Evolutionary conservation across 164 flowering plant species (phyloP), one percentile per base, ranked within the genome.

Genomic region (Protea cynaroides): DNA sequence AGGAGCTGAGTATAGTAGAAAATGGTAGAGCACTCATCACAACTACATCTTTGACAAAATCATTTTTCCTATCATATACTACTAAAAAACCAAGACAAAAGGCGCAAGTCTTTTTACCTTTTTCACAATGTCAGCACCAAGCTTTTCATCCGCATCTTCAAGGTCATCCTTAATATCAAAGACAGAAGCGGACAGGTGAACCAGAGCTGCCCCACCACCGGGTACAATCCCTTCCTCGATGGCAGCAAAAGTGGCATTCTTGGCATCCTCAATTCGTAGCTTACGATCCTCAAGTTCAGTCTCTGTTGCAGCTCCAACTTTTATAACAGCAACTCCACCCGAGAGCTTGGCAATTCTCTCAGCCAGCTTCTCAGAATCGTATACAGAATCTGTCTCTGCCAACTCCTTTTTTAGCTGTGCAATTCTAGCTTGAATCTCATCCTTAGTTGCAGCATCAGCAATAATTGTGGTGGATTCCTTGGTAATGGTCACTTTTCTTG

Each of bases 211-310:
- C 60, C 97, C 99, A 67, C 99, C 99, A 52, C 99, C 98, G 56
- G 98, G 97, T 7, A 94, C 97, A 64, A 94, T 94, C 4, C 99
- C 99, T 71, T 95, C 99, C 79, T 95, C 98, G 10, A 95, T 86
- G 68, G 99, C 99, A 69, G 99, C 99, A 76, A 95, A 92, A 37
- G 98, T 92, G 19, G 99, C 97, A 80, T 95, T 95, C 77, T 95
- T 95, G 17, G 99, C 99, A 80, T 95, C 99, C 76, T 95, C 99
- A 66, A 95, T 85, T 15, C 98, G 86, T 3, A 95, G 92, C 70
- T 95, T 95, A 1, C 97, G 86, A 66, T 95, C 99, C 79, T 95
- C 99, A 17, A 95, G 95, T 74, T 95, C 99, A 19, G 98, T 82
- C 72, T 95, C 99, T 1, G 99, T 95, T 0, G 98, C 98, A 67